Base-by-base conservation (phyloP, 805 yeast genomes). In the Metschnikowia corniflorae region DNA sequence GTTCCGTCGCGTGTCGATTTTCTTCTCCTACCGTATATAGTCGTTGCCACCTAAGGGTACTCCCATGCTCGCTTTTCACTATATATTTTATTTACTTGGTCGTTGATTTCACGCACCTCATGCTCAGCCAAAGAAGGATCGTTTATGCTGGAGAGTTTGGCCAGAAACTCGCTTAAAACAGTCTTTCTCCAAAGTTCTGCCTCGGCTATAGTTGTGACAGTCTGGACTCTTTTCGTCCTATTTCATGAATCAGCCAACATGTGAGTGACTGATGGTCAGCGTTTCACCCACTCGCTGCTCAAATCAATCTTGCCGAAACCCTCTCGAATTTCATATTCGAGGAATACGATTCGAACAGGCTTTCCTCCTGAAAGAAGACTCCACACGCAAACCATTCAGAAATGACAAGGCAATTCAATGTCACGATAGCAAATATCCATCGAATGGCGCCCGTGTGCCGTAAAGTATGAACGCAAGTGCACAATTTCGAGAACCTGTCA, bases 31-130 rank as follows among this genome's bases (percentile, higher is more conserved):
- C 29, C 44, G 57, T 14, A 75, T 52, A 51, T 79, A 78, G 54
- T 84, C 82, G 2, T 85, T 79, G 0, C 96, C 95, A 1, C 91
- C 91, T 1, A 87, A 39, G 79, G 83, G 43, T 78, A 63, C 44
- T 88, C 96, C 95, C 95, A 89, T 0, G 82, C 77, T 26, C 73
- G 57, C 44, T 78, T 78, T 57, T 88, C 95, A 21, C 71, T 66
- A 58, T 82, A 65, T 9, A 84, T 60, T 36, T 73, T 74, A 51
- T 86, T 87, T 37, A 86, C 58, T 30, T 75, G 75, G 47, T 86
- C 95, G 53, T 88, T 89, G 18, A 84, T 54, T 26, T 81, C 89
- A 30, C 93, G 61, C 2, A 89, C 58, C 47, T 81, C 83, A 21
- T 60, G 60, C 18, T 81, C 86, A n/a, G 75, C 70, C n/a, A 58